Base-by-base conservation (phyloP, 73 alveolate genomes). In the Urostyla sp. region DNA sequence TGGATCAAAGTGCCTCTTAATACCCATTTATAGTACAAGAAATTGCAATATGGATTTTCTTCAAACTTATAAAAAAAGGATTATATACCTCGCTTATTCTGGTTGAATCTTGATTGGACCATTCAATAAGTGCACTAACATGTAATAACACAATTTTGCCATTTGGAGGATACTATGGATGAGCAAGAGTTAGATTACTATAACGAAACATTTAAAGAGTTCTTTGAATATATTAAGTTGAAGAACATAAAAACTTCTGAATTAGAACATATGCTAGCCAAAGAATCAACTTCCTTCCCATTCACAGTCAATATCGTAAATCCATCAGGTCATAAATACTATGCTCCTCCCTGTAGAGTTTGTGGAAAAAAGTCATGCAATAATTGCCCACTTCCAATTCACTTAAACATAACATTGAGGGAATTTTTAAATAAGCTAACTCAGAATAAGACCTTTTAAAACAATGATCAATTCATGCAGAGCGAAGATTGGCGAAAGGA, bases 351-450 rank as follows among this genome's bases (percentile, higher is more conserved):
- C 20, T 75, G 87, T 55, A 54, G 48, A 54, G 26, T 23, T 28
- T 75, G 87, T 44, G 50, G 44, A 11, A 75, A 37, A 35, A 36
- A 54, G 27, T 7, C 44, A 10, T 75, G 87, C 78, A 55, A 75
- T 31, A 57, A 54, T 44, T 75, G 87, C 67, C 87, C 87, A 0
- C 73, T 75, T 55, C 87, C 87, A 0, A 20, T 55, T 8, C 16
- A 43, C 35, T 20, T 1, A 7, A 45, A 51, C 11, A 51, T 36
- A 16, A 73, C 74, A 16, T 31, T 73, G 4, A 16, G 38, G 21
- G 85, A 73, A 34, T 4, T 73, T 6, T 23, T 73, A 2, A 60
- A 63, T n/a, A 13, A 38, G 21, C 21, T 63, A 60, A 60, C 27
- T 10, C 79, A 63, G 26, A 63, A 63, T 13, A 34, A 35, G 1